Evolutionary conservation across 106 monocot genomes (phyloP).

Genomic region (Alisma plantagoaquatica): DNA sequence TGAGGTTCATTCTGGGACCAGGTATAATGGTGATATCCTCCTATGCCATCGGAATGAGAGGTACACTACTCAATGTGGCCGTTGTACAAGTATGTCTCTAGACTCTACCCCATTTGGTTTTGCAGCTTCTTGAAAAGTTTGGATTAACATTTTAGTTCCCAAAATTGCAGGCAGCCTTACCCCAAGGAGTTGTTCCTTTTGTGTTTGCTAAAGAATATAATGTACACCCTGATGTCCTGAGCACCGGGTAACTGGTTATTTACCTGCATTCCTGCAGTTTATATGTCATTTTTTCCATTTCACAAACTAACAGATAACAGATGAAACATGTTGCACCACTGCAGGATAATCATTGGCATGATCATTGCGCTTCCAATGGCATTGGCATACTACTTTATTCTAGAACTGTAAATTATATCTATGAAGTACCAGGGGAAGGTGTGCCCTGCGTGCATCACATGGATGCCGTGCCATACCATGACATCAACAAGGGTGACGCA

Average conservation of each 20-base stretch:
- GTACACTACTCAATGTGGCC: conserved; percentile 28
- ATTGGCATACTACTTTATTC: conserved; percentile 45
- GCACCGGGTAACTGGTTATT: conserved; percentile 49
- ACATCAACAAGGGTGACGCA: background rate
- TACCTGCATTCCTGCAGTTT: background rate
- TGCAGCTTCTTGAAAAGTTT: background rate
- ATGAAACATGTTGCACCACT: conserved; percentile 3
- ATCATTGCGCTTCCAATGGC: conserved; percentile 53
- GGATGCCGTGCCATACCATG: too few relatives aligned
- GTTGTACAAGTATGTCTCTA: conserved; percentile 49
- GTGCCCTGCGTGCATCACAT: too few relatives aligned
- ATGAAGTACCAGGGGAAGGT: too few relatives aligned
- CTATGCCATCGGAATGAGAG: conserved; percentile 44
- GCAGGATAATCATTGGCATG: conserved; percentile 71
- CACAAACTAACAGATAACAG: background rate
- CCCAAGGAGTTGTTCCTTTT: conserved; percentile 84
- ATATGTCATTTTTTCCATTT: background rate
- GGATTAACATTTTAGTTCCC: background rate
- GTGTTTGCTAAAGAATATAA: conserved; percentile 79
- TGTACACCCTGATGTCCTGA: conserved; percentile 65
- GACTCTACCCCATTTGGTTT: background rate
- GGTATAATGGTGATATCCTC: conserved; percentile 45
- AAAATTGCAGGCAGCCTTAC: conserved; percentile 52
- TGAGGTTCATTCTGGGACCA: conserved; percentile 65
- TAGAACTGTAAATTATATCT: conserved; percentile 14